Evolutionary conservation across 768 basidiomycete species (phyloP).

Genomic region (Omphalotus guepiniiformis): DNA sequence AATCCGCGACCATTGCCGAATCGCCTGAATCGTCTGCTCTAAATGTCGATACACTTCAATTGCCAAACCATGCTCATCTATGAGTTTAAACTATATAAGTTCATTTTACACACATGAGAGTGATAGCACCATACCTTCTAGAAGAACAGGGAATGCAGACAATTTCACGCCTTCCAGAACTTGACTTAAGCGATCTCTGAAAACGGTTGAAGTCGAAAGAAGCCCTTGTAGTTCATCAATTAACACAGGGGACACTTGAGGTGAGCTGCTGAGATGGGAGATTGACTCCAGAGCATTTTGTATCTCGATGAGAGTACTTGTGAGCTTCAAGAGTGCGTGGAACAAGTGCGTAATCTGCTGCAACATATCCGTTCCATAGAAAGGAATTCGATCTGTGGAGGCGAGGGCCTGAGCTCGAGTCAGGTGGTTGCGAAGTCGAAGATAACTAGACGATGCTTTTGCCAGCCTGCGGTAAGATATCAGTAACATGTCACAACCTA

Average conservation of each 20-base stretch:
- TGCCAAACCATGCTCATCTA: constrained; percentile 2
- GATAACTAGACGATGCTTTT: constrained; percentile 17
- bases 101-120: background rate
- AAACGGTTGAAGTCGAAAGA: background rate
- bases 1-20: background rate
- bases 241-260: background rate
- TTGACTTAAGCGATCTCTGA: background rate
- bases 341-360: background rate
- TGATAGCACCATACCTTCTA: background rate
- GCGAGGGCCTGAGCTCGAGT: constrained; percentile 26
- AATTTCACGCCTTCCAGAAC: background rate
- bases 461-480: constrained; percentile 26
- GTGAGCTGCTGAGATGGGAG: background rate
- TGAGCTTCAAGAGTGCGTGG: constrained; percentile 7
- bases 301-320: constrained; percentile 23
- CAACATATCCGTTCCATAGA: constrained; percentile 6
- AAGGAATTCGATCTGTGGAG: constrained; percentile 12
- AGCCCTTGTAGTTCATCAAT: background rate
- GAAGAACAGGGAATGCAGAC: constrained; percentile 1
- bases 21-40: background rate
- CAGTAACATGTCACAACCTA: background rate
- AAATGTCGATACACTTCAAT: background rate
- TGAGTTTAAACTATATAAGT: background rate
- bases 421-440: constrained; percentile 21
- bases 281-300: constrained; percentile 21